Percentiles rank a stretch among this genome's conserved stretches.
Evolutionary conservation across 2,329 filamentous ascomycete genomes (phyloP).

Genomic region (Aspergillus carbonarius): DNA sequence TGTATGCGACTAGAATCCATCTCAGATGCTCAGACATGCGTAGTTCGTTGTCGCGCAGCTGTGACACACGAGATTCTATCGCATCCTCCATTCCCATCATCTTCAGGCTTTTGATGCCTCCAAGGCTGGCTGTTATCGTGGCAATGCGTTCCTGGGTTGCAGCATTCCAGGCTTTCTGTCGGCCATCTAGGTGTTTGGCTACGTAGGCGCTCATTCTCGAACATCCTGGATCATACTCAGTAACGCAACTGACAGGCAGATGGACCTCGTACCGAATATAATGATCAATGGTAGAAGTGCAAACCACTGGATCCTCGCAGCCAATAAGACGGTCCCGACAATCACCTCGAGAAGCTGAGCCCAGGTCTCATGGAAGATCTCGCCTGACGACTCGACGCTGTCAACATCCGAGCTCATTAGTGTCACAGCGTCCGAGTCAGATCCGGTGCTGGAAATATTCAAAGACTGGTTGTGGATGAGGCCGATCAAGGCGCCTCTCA

Average conservation of each 20-base stretch:
- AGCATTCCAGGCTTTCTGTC: background rate
- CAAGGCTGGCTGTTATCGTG: background rate
- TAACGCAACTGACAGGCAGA: no score
- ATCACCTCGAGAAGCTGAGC: background rate
- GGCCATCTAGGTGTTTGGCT: background rate
- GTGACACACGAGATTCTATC: background rate
- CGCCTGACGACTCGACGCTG: background rate
- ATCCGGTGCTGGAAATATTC: background rate
- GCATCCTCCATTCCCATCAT: background rate
- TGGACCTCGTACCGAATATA: background rate
- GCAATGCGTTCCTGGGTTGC: background rate
- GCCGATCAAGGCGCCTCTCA: background rate
- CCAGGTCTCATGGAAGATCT: conserved; percentile 4
- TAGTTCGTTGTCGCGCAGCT: background rate
- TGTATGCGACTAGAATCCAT: background rate
- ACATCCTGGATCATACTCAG: background rate
- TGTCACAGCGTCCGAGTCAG: background rate
- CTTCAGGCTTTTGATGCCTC: background rate
- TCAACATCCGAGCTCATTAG: background rate
- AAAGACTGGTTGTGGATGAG: background rate
- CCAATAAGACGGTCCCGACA: background rate
- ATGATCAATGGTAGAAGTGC: background rate
- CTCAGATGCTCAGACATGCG: background rate
- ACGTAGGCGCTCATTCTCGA: conserved; percentile 2
- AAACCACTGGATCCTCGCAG: background rate